Base-by-base conservation (phyloP, 371 early-diverging fungal genomes). In the Homolaphlyctis polyrhiza region DNA sequence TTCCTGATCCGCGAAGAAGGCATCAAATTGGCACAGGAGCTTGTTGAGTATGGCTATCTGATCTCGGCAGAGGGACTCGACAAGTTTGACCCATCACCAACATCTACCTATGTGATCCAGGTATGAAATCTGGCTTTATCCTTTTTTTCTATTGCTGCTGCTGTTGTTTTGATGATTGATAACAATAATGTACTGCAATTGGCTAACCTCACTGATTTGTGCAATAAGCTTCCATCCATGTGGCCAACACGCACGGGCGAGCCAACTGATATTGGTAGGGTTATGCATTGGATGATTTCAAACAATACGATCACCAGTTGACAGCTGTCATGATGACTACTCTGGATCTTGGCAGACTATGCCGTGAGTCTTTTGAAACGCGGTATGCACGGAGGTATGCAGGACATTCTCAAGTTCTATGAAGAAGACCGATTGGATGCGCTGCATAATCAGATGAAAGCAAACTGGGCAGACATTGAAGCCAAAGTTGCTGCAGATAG, bases 281-380 rank as follows among this genome's bases (percentile, higher is more conserved):
- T n/a, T 23, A 45, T 45, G 45, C 23, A 23, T 45, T 45, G 45
- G 45, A 45, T 45, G 23, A 23, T 45, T 45, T 45, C 23, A 45
- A 45, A 45, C n/a, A n/a, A n/a, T n/a, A n/a, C n/a, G n/a, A 60
- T 30, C 30, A 30, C 47, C 23, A 1, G 45, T 54, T 54, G 27
- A 16, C 16, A 28, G 16, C n/a, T n/a, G n/a, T n/a, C n/a, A n/a
- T n/a, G n/a, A n/a, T n/a, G n/a, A n/a, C n/a, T n/a, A n/a, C n/a
- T 4, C 39, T 47, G 32, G 30, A 35, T 16, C 23, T n/a, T 58
- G 4, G 11, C 57, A 58, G 71, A 71, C 60, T 73, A 73, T 58
- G 57, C 73, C 14, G 67, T 69, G 4, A 71, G 67, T 43, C 36
- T 76, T 34, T 59, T 76, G 21, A 70, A 69, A 43, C 59, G 76